Evolutionary conservation across 1,139 yeast species (phyloP).

Genomic region (Saccharomycopsis hybrid): DNA sequence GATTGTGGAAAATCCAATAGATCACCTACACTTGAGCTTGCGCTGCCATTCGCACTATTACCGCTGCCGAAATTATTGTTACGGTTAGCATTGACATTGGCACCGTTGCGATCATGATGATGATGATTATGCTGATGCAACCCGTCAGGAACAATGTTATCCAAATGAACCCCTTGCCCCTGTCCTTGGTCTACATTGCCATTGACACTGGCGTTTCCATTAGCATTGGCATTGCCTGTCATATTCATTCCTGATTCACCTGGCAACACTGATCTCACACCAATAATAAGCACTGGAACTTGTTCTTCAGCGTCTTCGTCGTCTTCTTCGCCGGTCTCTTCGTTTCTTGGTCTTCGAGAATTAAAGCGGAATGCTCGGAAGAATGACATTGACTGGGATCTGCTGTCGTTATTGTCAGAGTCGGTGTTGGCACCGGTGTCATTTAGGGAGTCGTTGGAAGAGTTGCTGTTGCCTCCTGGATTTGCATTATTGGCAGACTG

Average conservation of each 20-base stretch:
- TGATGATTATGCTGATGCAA: no score
- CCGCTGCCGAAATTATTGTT: no score
- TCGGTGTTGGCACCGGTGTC: constrained; percentile 4
- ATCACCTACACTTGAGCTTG: no score
- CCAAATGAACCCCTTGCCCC: constrained; percentile 1
- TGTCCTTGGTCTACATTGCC: no score
- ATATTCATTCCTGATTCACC: constrained; percentile 11
- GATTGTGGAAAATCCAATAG: no score
- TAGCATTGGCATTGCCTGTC: constrained; percentile 1
- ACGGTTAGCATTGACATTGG: no score
- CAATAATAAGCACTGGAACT: constrained; percentile 52
- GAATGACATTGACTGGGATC: constrained; percentile 33
- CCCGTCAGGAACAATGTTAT: constrained; percentile 11
- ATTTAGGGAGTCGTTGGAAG: background rate
- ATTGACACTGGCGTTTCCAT: no score
- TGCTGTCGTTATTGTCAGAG: constrained; percentile 15
- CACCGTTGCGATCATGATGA: no score
- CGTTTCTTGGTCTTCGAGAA: constrained; percentile 22
- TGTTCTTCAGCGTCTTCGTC: constrained; percentile 26
- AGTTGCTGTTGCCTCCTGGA: background rate
- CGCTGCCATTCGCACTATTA: no score
- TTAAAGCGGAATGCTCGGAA: constrained; percentile 52
- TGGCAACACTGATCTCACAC: constrained; percentile 40
- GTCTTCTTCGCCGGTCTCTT: constrained; percentile 23
- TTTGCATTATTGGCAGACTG: background rate